Base-by-base conservation (phyloP, 2,329 filamentous ascomycete species). In the Fusarium sp. region DNA sequence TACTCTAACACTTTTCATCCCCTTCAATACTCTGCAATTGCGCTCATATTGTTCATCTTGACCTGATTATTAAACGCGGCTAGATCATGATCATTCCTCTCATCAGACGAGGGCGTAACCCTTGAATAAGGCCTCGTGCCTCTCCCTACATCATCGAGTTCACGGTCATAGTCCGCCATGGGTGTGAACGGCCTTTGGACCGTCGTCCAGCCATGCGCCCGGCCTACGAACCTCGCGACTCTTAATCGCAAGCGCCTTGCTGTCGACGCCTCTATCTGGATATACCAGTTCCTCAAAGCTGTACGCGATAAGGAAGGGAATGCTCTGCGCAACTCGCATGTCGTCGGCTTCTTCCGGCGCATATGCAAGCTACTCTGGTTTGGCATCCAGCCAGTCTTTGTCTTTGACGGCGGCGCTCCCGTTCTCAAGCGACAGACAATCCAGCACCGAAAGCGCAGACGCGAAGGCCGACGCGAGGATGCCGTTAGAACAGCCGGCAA, bases 291-390 rank as follows among this genome's bases (percentile, higher is more conserved):
- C 73, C 87, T 99, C 70, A 99, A 99, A 80, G 95, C 96, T 9
- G 95, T 99, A 10, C 93, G 95, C 70, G 95, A 99, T 79, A 97
- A 98, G 73, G 95, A 99, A 78, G 95, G 95, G 50, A 97, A 99
- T 73, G 95, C 95, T 1, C 83, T 99, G 48, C 92, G 93, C 64
- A 99, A 97, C 79, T 94, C 92, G 28, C 95, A 99, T 73, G 87
- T 99, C 32, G 92, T 99, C 39, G 95, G 96, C 35, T 99, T 99
- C 85, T 99, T 99, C 79, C 91, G 95, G 47, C 89, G 95, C 59
- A 97, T 99, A 75, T 99, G 95, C 84, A 99, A 99, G 76, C 85
- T 99, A 1, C 85, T 99, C 2, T 99, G 94, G 85, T 94, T 95
- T 72, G 95, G 96, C 45, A 97, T 99, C 75, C 91, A 90, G 64